phyloP scores from a whole-genome alignment of 495 filamentous ascomycete species.

The Trichoderma orchidacearum region DNA sequence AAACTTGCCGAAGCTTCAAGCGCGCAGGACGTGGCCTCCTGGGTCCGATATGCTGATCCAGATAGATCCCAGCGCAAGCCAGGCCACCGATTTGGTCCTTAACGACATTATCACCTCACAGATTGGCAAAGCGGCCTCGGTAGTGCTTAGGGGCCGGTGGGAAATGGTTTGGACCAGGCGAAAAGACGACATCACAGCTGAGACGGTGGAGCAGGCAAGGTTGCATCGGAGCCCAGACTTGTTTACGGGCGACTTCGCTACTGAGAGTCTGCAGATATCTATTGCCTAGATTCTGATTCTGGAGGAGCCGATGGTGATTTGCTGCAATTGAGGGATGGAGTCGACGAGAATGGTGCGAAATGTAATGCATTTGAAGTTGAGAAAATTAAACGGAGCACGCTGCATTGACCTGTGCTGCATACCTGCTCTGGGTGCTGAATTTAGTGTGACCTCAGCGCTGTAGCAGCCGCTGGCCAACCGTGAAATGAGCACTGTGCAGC shows the following conservation, averaged over 20 bases:
- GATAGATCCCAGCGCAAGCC: slow-evolving; percentile 18
- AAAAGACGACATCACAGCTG: slow-evolving; percentile 12
- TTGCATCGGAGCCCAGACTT: not conserved
- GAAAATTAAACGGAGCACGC: no score
- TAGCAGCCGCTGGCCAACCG: no score
- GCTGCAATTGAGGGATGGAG: no score
- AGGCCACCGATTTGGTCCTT: slow-evolving; percentile 12
- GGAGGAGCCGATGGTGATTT: no score
- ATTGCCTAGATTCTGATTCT: not conserved
- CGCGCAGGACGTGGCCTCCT: slow-evolving; percentile 31
- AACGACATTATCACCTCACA: slow-evolving; percentile 12
- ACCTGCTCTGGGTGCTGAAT: no score
- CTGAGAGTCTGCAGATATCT: not conserved
- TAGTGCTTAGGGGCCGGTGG: slow-evolving; percentile 17
- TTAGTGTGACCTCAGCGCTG: no score
- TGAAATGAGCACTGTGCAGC: no score
- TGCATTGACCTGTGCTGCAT: no score
- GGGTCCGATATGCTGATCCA: slow-evolving; percentile 26
- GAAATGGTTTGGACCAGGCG: slow-evolving; percentile 13
- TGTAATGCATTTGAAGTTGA: no score
- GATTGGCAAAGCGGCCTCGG: slow-evolving; percentile 10
- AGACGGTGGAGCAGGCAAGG: slow-evolving; percentile 9
- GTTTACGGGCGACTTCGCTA: not conserved
- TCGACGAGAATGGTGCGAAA: no score
- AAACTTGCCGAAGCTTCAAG: slow-evolving; percentile 24